Evolutionary conservation across 139 green algal species (phyloP).

Genomic region (Micractinium sp.): DNA sequence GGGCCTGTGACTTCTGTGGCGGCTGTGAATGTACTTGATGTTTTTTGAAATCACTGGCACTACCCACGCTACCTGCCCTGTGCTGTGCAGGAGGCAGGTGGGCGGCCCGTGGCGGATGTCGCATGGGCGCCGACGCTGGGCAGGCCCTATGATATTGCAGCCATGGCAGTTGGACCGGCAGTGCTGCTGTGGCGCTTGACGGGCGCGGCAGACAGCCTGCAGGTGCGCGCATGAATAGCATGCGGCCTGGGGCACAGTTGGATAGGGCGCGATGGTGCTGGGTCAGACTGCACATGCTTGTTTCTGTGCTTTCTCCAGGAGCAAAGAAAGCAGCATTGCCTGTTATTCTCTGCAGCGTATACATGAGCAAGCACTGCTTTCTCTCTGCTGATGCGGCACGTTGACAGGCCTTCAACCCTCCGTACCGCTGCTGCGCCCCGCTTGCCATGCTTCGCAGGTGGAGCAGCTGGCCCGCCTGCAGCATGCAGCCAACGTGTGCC

Average conservation of each 20-base stretch:
- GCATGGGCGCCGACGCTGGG: conserved; percentile 45
- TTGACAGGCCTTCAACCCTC: neutral
- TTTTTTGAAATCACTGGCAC: too few relatives aligned
- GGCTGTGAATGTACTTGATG: too few relatives aligned
- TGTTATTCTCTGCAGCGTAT: too few relatives aligned
- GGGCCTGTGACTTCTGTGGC: neutral
- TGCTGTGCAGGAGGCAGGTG: conserved; percentile 17
- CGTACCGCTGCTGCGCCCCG: neutral
- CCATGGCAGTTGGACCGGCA: conserved; percentile 20
- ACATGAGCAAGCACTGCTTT: too few relatives aligned
- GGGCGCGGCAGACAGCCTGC: conserved; percentile 31
- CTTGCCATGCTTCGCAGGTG: conserved; percentile 1
- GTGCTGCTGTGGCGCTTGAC: conserved; percentile 39
- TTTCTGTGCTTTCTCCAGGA: neutral
- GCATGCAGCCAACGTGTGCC: conserved; percentile 32
- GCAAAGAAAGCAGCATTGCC: neutral
- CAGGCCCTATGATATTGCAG: conserved; percentile 36
- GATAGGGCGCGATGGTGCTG: neutral
- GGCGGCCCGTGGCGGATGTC: conserved; percentile 15
- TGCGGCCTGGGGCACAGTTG: too few relatives aligned
- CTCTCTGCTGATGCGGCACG: too few relatives aligned
- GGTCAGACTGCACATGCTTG: neutral
- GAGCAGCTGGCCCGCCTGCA: conserved; percentile 39
- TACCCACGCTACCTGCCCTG: neutral
- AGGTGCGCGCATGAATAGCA: neutral